Base-by-base conservation (phyloP, 306 rosid species). In the Vigna mungo region DNA sequence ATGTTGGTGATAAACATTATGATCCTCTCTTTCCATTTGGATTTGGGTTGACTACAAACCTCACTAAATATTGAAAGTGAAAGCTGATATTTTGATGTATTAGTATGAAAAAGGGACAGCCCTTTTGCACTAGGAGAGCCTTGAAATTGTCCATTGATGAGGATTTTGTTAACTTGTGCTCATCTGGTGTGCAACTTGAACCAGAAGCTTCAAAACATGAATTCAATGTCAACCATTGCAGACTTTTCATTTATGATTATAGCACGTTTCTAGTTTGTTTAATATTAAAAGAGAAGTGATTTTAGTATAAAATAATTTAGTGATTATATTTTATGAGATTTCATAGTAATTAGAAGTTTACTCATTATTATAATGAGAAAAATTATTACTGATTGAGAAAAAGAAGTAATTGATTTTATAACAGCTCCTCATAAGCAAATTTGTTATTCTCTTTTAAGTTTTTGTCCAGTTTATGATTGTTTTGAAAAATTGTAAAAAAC, bases 1-100 rank as follows among this genome's bases (percentile, higher is more conserved):
- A 82, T 77, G 85, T 82, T 56, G 85, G 85, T 46, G 85, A 82
- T 48, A 58, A 27, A 21, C 76, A 82, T 65, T 82, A 82, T 77
- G 85, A 82, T 23, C 82, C 82, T 13, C 65, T 77, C 2, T 82
- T 71, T 39, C 82, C 82, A 64, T 82, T 82, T 77, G 85, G 85
- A 23, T 82, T 46, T 10, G 82, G 82, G 3, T 66, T 82, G 71
- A 71, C 78, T 13, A 63, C 82, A 37, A 63, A 70, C 37, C 46
- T 65, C 48, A 49, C 68, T 21, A 72, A 63, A 30, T 71, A 77
- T 17, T 77, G 68, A 77, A 54, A 77, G 59, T 55, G 48, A 67
- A 54, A 76, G 44, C 74, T 54, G 16, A 20, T 65, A 9, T 64
- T 18, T 44, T 44, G 15, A 44, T 44, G 49, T 12, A 44, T 43